Base-by-base conservation (phyloP, 768 basidiomycete species). In the Boletus patriciae region DNA sequence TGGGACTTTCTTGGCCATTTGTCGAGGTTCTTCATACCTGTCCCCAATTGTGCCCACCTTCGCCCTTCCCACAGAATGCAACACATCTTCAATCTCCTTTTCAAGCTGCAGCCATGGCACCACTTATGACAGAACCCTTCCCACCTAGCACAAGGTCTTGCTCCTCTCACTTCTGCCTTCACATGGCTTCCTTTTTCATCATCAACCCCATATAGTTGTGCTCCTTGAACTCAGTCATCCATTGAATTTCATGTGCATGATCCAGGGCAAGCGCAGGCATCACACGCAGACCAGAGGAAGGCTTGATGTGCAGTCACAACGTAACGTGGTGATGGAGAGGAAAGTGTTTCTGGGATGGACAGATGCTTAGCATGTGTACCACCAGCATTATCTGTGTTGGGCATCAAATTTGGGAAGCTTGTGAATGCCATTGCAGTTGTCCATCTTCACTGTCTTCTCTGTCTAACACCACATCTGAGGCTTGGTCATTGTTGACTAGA, bases 151-250 rank as follows among this genome's bases (percentile, higher is more conserved):
- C 92, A 58, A 98, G 74, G 60, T 92, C 90, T 59, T 83, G 91
- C 71, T 98, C 96, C 65, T 98, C 95, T 57, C 83, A 79, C 50
- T 70, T 74, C 19, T 94, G 80, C 44, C 86, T 78, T 62, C 79
- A 83, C 16, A 83, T 80, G 45, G 95, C 94, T 66, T 85, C 86
- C 79, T 98, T 98, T 69, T 87, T 90, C 83, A 94, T 87, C 57
- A 94, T 79, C 51, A 98, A 66, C 44, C 96, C 86, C 37, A 89
- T 91, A 74, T 98, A 92, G 72, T 96, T 94, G 44, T 92, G 92
- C 70, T 95, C 94, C 75, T 98, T 96, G 70, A 92, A 98, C 59
- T 92, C 87, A 47, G 83, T 84, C 73, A 97, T 83, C 85, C n/a
- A 82, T 62, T 85, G 82, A 52, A 98, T 79, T 65, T 94, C 88